Conservation (phyloP, 169 alveolate genomes). For the Plasmodium gonderi region DNA sequence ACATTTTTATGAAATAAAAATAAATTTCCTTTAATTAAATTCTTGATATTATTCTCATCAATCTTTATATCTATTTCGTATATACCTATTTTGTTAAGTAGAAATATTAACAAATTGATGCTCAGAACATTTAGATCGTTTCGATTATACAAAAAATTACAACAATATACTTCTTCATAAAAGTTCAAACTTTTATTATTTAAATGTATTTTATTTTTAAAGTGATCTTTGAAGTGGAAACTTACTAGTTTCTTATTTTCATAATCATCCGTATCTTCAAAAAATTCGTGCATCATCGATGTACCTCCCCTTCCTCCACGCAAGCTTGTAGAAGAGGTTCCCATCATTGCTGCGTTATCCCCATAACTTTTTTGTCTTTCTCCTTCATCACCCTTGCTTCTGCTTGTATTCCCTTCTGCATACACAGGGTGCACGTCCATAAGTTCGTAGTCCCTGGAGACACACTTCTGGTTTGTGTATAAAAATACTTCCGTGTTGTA, state of each 20-base stretch:
- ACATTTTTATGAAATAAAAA: neutral
- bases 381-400: neutral
- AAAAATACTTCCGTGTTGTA: constrained; percentile 67
- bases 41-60: constrained; percentile 37
- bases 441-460: neutral
- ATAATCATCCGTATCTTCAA: neutral
- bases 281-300: neutral
- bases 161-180: constrained; percentile 68
- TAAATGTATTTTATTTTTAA: constrained; percentile 21
- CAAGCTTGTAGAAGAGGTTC: neutral
- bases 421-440: neutral
- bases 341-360: neutral
- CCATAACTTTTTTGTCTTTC: neutral
- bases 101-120: constrained; percentile 52
- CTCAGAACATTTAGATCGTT: constrained; percentile 54
- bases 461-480: neutral
- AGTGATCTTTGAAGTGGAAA: constrained; percentile 9
- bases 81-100: constrained; percentile 45
- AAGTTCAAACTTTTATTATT: constrained; percentile 44
- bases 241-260: neutral
- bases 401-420: neutral
- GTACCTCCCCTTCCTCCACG: neutral
- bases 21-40: constrained; percentile 50
- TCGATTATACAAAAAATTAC: constrained; percentile 38
- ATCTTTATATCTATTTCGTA: constrained; percentile 56